Evolutionary conservation across 176 grass and related monocot species (phyloP).

Genomic region (Pharus latifolius): DNA sequence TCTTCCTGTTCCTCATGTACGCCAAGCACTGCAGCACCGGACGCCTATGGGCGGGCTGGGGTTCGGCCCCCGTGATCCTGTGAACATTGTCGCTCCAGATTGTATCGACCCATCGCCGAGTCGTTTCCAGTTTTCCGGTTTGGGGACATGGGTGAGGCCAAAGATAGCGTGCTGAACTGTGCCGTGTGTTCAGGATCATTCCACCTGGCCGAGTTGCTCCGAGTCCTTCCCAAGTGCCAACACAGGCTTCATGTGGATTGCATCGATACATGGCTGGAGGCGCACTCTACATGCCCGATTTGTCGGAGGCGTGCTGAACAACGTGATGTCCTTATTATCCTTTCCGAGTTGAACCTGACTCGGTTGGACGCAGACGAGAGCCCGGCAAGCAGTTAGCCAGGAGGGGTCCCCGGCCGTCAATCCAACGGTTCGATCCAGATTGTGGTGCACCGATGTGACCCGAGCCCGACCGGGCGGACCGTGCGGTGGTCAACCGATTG

Average conservation of each 20-base stretch:
- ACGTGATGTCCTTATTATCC: neutral
- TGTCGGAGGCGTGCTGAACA: constrained; percentile 23
- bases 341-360: neutral
- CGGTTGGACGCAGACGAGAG: neutral
- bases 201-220: constrained; percentile 29
- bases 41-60: neutral
- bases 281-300: constrained; percentile 27
- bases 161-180: constrained; percentile 10
- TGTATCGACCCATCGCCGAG: constrained; percentile 6
- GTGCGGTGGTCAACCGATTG: constrained; percentile 8
- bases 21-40: constrained; percentile 31
- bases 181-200: constrained; percentile 35
- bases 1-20: constrained; percentile 45
- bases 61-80: constrained; percentile 5
- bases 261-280: constrained; percentile 35
- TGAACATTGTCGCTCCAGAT: constrained; percentile 11
- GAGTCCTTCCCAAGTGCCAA: constrained; percentile 31
- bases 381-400: neutral
- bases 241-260: constrained; percentile 46
- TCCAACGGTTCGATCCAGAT: constrained; percentile 8
- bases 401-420: neutral
- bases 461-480: too few species aligned
- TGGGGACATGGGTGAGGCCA: neutral
- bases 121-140: constrained; percentile 15
- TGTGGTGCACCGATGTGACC: constrained; percentile 2